Conservation (phyloP, 805 yeast species). For the Suhomyces faveliae region DNA sequence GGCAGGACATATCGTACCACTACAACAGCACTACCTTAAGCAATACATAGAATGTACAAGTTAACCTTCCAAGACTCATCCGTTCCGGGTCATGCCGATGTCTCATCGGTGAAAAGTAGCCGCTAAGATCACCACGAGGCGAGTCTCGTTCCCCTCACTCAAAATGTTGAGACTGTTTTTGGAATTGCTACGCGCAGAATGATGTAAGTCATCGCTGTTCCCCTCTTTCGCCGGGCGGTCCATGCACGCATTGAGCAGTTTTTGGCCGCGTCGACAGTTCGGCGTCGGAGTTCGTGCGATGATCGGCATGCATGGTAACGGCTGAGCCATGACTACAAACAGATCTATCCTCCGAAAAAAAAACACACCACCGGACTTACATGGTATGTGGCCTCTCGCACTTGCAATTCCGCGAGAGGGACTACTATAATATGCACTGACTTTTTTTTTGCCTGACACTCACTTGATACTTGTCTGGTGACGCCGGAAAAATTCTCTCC, state of each 20-base stretch:
- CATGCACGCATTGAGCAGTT: background rate
- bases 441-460: background rate
- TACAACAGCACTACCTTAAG: too few relatives aligned
- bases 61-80: too few relatives aligned
- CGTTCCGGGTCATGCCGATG: too few relatives aligned
- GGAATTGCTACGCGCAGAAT: background rate
- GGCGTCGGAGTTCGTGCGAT: slow-evolving; percentile 4
- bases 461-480: background rate
- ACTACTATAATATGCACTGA: too few relatives aligned
- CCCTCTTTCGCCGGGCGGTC: slow-evolving; percentile 2
- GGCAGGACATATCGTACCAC: too few relatives aligned
- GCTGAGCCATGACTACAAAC: background rate
- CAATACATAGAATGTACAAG: too few relatives aligned
- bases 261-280: background rate
- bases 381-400: background rate
- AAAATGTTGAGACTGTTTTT: background rate
- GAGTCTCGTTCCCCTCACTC: background rate
- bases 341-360: background rate
- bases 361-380: background rate
- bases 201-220: slow-evolving; percentile 2
- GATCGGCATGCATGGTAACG: background rate
- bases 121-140: background rate
- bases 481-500: slow-evolving; percentile 1
- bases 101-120: background rate
- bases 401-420: slow-evolving; percentile 3